Conservation (phyloP, 1,284 basidiomycete species). For the Ceratobasidium sp. region DNA sequence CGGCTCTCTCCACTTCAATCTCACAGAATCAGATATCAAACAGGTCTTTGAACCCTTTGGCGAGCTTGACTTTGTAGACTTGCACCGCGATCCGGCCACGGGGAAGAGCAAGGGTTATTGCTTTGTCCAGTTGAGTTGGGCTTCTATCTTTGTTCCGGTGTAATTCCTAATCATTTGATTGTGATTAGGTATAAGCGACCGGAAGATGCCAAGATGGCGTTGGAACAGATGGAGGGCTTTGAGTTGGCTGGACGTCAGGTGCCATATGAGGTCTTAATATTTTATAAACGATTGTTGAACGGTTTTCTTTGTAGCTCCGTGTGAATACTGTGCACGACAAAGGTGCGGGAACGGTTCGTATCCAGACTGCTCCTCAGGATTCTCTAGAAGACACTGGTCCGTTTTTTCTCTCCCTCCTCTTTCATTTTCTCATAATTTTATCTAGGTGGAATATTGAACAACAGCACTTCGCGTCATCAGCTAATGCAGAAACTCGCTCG, state of each 20-base stretch:
- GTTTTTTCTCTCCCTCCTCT: neutral
- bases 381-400: constrained; percentile 82
- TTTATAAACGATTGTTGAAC: constrained; percentile 33
- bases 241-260: constrained; percentile 94
- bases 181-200: constrained; percentile 80
- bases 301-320: constrained; percentile 69
- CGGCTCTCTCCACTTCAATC: constrained; percentile 95
- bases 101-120: constrained; percentile 98
- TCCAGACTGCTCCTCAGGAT: constrained; percentile 65
- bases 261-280: constrained; percentile 54
- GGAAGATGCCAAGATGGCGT: constrained; percentile 94
- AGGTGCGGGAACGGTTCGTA: constrained; percentile 66
- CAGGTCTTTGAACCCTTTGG: constrained; percentile 99
- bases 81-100: constrained; percentile 92
- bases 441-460: constrained; percentile 74
- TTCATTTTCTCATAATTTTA: constrained; percentile 60
- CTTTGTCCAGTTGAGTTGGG: constrained; percentile 92
- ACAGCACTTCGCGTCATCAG: constrained; percentile 94
- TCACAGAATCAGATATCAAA: constrained; percentile 95
- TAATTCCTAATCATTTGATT: neutral
- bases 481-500: constrained; percentile 99
- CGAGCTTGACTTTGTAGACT: constrained; percentile 96
- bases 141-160: constrained; percentile 13
- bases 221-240: constrained; percentile 99
- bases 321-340: constrained; percentile 94